These are phyloP conservation scores for Colletotrichum sublineola DNA, from an alignment of 2,329 filamentous ascomycete genomes.

Conservation along the genomic window DNA sequence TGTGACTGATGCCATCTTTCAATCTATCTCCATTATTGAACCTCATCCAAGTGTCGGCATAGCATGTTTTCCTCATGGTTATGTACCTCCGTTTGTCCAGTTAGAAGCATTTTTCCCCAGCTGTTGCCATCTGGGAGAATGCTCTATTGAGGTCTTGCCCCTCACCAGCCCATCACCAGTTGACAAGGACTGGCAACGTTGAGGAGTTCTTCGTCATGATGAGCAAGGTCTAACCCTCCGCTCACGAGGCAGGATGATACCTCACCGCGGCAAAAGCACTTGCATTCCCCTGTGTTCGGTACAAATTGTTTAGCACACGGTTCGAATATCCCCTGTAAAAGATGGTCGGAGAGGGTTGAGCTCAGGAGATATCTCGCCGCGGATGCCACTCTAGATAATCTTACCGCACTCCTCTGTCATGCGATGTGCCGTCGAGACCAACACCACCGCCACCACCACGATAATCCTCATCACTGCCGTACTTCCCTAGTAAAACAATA, in stretches of 20 bases:
- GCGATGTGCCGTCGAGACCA: conserved; percentile 9
- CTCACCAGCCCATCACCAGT: conserved; percentile 25
- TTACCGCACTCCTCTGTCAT: background rate
- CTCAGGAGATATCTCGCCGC: background rate
- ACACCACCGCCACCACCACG: conserved; percentile 5
- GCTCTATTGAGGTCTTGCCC: background rate
- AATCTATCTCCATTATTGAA: too few relatives aligned
- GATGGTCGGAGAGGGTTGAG: background rate
- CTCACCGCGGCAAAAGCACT: background rate
- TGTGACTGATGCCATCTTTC: background rate
- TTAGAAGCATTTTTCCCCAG: background rate
- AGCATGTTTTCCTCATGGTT: too few relatives aligned
- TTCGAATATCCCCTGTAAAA: too few relatives aligned
- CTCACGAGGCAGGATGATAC: background rate
- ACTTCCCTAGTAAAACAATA: background rate
- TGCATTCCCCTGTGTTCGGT: background rate
- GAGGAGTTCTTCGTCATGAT: background rate
- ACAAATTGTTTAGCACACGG: background rate
- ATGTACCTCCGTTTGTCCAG: background rate
- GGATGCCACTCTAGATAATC: background rate
- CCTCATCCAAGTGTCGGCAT: background rate
- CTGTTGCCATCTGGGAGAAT: conserved; percentile 6
- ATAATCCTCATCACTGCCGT: background rate
- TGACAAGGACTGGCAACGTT: conserved; percentile 30
- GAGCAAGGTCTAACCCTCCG: background rate